These are phyloP conservation scores for Kwoniella dejecticola DNA, from an alignment of 768 basidiomycete species.

Conservation along the genomic window DNA sequence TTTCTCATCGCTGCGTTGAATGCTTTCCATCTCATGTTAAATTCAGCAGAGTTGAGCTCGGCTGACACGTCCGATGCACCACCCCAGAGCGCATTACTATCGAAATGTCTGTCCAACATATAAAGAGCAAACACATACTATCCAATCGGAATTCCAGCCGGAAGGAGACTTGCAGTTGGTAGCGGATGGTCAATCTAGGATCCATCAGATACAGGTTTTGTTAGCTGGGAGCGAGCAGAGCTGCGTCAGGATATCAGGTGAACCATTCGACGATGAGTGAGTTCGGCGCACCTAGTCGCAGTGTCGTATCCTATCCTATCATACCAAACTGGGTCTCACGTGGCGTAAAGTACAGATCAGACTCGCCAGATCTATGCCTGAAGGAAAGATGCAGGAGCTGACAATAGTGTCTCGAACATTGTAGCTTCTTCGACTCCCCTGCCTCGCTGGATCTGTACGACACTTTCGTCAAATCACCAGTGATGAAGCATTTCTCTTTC, in stretches of 20 bases:
- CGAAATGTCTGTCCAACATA: conserved; percentile 26
- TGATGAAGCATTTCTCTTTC: conserved; percentile 52
- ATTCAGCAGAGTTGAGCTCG: no score
- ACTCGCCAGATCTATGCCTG: no score
- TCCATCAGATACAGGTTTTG: conserved; percentile 45
- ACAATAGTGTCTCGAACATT: background rate
- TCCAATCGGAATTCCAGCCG: conserved; percentile 21
- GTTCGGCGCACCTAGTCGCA: conserved; percentile 19
- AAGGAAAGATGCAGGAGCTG: no score
- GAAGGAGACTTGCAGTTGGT: conserved; percentile 31
- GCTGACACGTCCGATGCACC: no score
- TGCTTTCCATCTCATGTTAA: no score
- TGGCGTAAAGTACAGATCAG: no score
- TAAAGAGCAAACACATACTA: conserved; percentile 24
- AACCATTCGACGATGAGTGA: conserved; percentile 51
- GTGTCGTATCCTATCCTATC: no score
- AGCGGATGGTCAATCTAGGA: conserved; percentile 33
- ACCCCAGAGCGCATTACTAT: conserved; percentile 33
- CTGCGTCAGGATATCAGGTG: conserved; percentile 47
- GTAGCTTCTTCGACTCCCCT: conserved; percentile 52
- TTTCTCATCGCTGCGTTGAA: no score
- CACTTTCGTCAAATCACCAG: conserved; percentile 42
- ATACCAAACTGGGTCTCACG: no score
- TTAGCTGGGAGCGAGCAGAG: conserved; percentile 37
- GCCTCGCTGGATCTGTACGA: conserved; percentile 45